phyloP scores from a whole-genome alignment of 169 alveolate species.

The Eimeria brunetti region DNA sequence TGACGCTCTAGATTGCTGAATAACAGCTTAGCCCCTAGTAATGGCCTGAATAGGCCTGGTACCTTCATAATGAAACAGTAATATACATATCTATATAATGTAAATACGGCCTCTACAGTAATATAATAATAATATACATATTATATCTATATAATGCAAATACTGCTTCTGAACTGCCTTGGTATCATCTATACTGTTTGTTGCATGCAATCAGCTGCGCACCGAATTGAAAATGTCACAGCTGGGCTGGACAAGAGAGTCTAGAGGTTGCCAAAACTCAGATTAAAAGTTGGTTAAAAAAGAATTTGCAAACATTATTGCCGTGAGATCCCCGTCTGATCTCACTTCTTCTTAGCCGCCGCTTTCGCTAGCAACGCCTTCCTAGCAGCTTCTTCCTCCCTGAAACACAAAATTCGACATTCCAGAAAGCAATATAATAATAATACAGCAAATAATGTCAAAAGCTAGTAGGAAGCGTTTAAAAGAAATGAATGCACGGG shows the following conservation, averaged over 20 bases:
- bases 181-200: too few species aligned
- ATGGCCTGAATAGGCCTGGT: too few species aligned
- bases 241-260: constrained; percentile 31
- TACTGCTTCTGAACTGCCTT: too few species aligned
- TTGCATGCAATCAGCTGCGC: neutral
- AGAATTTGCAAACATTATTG: neutral
- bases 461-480: neutral
- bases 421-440: neutral
- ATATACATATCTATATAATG: too few species aligned
- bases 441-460: neutral
- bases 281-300: neutral
- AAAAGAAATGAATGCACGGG: neutral
- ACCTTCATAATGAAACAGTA: too few species aligned
- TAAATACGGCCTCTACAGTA: too few species aligned
- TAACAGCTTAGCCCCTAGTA: too few species aligned
- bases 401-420: neutral
- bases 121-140: too few species aligned
- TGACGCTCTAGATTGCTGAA: too few species aligned
- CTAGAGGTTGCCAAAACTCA: neutral
- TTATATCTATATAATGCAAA: too few species aligned
- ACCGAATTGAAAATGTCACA: neutral
- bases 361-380: constrained; percentile 74
- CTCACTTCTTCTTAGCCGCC: constrained; percentile 73
- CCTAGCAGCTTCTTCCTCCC: constrained; percentile 78
- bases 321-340: neutral